Evolutionary conservation across 441 rosid species (phyloP).

Genomic region (Adansonia rubrostipa): DNA sequence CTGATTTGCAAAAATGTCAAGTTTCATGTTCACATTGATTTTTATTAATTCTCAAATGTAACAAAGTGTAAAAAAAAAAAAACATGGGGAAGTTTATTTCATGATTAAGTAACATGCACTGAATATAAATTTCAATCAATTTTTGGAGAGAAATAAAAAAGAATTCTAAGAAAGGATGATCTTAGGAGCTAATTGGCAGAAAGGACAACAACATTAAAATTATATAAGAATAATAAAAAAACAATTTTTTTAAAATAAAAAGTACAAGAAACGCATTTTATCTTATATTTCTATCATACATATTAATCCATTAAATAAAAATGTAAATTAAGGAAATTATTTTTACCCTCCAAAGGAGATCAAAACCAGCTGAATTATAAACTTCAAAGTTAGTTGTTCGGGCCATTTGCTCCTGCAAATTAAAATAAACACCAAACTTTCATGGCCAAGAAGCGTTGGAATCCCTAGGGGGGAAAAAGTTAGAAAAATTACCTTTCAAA

Average conservation of each 20-base stretch:
- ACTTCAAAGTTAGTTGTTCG: constrained; percentile 48
- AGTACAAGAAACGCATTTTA: neutral
- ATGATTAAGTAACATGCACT: no score
- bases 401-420: constrained; percentile 79
- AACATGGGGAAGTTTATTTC: no score
- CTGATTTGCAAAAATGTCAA: no score
- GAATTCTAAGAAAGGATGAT: neutral
- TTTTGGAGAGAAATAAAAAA: neutral
- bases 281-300: neutral
- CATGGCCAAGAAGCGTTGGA: neutral
- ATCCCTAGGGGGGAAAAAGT: constrained; percentile 1
- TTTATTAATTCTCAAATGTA: no score
- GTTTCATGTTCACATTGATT: no score
- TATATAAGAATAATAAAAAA: no score
- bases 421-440: constrained; percentile 24
- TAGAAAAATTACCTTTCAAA: constrained; percentile 64
- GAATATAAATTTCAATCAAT: neutral
- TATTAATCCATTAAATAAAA: neutral
- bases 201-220: no score
- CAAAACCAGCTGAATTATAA: constrained; percentile 63
- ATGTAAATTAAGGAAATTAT: neutral
- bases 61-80: no score
- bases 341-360: constrained; percentile 76
- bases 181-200: no score
- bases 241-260: no score